A percentile compares a stretch with the other conserved stretches of the same genome.
phyloP scores from a whole-genome alignment of 306 rosid genomes.

The Lathyrus tuberosus region DNA sequence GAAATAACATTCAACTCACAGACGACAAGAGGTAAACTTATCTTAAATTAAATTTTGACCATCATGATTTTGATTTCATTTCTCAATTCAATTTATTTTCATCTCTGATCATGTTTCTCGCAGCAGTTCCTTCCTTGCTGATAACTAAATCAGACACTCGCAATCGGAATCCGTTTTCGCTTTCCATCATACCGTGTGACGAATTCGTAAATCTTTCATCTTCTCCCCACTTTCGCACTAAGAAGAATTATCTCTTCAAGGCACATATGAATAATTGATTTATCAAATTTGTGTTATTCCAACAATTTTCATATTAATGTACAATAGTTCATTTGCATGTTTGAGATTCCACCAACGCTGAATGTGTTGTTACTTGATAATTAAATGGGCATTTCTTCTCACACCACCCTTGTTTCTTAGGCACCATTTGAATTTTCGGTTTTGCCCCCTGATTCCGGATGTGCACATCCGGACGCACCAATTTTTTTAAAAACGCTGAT shows the following conservation, averaged over 20 bases:
- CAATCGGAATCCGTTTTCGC: conserved; percentile 35
- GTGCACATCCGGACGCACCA: too few species aligned
- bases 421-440: too few species aligned
- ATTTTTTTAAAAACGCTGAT: too few species aligned
- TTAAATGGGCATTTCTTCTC: too few species aligned
- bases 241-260: conserved; percentile 51
- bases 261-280: conserved; percentile 32
- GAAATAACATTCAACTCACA: conserved; percentile 56
- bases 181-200: conserved; percentile 34
- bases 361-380: conserved; percentile 1
- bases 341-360: background rate
- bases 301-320: background rate
- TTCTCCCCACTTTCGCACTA: conserved; percentile 35
- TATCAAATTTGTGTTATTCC: conserved; percentile 19
- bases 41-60: too few species aligned
- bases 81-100: background rate
- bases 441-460: too few species aligned
- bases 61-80: background rate
- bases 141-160: conserved; percentile 41
- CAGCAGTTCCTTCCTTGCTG: conserved; percentile 51
- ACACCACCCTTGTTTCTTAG: too few species aligned
- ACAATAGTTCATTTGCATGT: background rate
- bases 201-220: conserved; percentile 40
- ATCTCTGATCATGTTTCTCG: conserved; percentile 5
- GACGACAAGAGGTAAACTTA: conserved; percentile 45